These are phyloP conservation scores for Paraphysoderma sedebokerense DNA, from an alignment of 371 early-diverging fungal species.

Conservation along the genomic window DNA sequence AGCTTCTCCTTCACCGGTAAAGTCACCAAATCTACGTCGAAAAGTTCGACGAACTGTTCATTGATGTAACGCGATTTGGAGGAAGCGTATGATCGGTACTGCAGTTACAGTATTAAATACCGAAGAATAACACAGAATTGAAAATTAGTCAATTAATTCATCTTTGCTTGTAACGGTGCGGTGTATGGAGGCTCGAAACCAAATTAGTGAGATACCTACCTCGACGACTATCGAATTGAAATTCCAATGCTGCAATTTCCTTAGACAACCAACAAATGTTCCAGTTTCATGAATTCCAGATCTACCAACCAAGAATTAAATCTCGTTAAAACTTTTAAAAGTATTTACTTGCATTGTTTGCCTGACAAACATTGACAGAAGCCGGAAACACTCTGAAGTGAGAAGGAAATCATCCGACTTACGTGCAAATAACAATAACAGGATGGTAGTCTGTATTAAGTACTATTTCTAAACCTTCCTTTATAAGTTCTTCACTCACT, in stretches of 20 bases:
- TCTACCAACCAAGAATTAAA: conserved; percentile 11
- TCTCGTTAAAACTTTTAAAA: no score
- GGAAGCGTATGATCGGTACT: conserved; percentile 81
- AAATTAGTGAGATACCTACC: conserved; percentile 14
- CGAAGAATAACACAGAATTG: neutral
- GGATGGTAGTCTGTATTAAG: conserved; percentile 63
- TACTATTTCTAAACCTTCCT: conserved; percentile 72
- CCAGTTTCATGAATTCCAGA: conserved; percentile 59
- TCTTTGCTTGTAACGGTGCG: no score
- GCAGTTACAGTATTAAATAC: neutral
- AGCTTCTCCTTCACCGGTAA: conserved; percentile 42
- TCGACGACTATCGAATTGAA: conserved; percentile 88
- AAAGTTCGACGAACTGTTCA: conserved; percentile 89
- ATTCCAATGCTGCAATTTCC: conserved; percentile 87
- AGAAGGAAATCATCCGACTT: conserved; percentile 18
- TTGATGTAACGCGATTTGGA: conserved; percentile 67
- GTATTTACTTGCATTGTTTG: no score
- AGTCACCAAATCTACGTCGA: conserved; percentile 78
- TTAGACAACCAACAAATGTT: conserved; percentile 76
- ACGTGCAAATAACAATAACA: conserved; percentile 77
- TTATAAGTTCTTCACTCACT: conserved; percentile 81
- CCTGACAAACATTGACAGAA: no score
- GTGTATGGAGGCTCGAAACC: no score
- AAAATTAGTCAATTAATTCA: neutral
- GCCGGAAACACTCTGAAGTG: no score